These are phyloP conservation scores for Aurantiochytrium sp. DNA, from an alignment of 108 stramenopile species.

Conservation along the genomic window DNA sequence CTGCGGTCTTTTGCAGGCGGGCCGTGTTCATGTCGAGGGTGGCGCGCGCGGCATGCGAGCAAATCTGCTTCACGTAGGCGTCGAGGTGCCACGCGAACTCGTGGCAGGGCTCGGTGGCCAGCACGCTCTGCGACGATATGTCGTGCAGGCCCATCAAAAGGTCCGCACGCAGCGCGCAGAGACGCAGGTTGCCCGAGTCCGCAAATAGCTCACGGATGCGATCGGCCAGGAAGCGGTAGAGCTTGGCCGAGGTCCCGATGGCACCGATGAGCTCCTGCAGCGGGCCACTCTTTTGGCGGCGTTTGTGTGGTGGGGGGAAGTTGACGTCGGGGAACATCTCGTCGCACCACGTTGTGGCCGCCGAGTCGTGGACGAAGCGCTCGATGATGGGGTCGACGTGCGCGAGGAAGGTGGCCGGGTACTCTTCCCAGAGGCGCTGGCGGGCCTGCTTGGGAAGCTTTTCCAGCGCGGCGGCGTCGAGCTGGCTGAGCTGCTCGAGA, in stretches of 20 bases:
- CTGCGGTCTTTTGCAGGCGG: neutral
- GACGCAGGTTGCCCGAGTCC: neutral
- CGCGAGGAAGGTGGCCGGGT: neutral
- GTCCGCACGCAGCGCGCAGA: conserved; percentile 12
- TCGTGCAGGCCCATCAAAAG: conserved; percentile 14
- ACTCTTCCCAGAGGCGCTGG: conserved; percentile 10
- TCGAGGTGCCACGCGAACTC: conserved; percentile 25
- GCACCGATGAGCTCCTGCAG: neutral
- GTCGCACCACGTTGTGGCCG: conserved; percentile 9
- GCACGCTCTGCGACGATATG: neutral
- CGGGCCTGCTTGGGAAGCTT: neutral
- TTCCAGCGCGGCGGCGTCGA: neutral
- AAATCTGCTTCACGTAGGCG: neutral
- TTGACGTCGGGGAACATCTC: neutral
- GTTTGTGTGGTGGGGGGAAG: conserved; percentile 1
- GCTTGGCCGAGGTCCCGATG: neutral
- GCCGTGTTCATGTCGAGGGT: neutral
- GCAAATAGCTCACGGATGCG: neutral
- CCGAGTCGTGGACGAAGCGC: neutral
- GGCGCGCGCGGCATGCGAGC: neutral
- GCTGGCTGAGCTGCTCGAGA: conserved; percentile 7
- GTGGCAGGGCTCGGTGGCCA: conserved; percentile 9
- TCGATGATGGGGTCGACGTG: conserved; percentile 4
- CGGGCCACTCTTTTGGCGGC: neutral
- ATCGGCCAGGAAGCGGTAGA: neutral